These are phyloP conservation scores for Rosellinia necatrix DNA, from an alignment of 2,329 filamentous ascomycete genomes.

Conservation along the genomic window DNA sequence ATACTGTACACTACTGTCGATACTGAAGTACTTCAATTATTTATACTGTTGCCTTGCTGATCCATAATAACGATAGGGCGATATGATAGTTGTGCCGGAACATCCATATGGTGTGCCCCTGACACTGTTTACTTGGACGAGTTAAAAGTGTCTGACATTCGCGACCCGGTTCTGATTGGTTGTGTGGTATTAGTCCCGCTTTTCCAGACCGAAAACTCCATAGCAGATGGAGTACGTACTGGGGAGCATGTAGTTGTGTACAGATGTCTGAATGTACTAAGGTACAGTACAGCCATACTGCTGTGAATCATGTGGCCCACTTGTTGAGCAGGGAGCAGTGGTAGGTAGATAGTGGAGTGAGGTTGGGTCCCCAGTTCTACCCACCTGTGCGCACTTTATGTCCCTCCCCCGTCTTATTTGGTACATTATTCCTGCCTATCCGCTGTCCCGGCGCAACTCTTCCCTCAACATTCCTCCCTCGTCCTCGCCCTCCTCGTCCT, in stretches of 20 bases:
- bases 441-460: slow-evolving; percentile 29
- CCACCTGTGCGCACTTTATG: slow-evolving; percentile 27
- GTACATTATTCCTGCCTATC: slow-evolving; percentile 39
- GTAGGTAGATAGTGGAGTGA: no score
- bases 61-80: neutral
- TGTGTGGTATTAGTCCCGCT: slow-evolving; percentile 26
- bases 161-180: slow-evolving; percentile 29
- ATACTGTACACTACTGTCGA: no score
- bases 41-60: neutral
- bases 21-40: no score
- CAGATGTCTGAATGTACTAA: neutral
- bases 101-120: neutral
- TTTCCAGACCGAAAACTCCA: slow-evolving; percentile 35
- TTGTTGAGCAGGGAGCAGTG: slow-evolving; percentile 23
- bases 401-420: slow-evolving; percentile 34
- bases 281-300: slow-evolving; percentile 12
- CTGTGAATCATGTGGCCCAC: slow-evolving; percentile 35
- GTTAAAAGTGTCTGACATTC: slow-evolving; percentile 18
- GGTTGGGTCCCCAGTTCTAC: slow-evolving; percentile 3
- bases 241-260: neutral
- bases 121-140: slow-evolving; percentile 5
- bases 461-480: slow-evolving; percentile 34
- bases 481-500: slow-evolving; percentile 21
- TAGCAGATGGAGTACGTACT: no score
- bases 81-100: neutral